Percentiles rank a stretch among this genome's conserved stretches.
Conservation (phyloP, 208 protist species). For the Acanthamoeba culbertsoni region DNA sequence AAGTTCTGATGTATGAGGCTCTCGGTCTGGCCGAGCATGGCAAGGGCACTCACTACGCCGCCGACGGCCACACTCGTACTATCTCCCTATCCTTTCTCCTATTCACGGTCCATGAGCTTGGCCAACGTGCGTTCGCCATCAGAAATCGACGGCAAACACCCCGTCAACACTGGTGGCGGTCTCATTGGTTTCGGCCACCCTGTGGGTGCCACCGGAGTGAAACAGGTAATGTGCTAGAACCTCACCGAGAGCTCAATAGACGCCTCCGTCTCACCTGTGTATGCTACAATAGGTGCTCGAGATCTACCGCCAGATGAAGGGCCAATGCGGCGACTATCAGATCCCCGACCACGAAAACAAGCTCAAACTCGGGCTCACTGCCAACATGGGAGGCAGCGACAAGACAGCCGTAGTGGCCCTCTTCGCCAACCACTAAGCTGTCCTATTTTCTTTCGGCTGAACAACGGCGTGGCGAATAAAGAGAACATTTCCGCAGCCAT, state of each 20-base stretch:
- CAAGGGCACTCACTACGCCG: conserved; percentile 85
- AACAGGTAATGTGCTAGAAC: background rate
- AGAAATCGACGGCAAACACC: conserved; percentile 84
- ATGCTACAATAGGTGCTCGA: conserved; percentile 90
- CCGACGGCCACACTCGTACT: conserved; percentile 76
- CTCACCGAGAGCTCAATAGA: background rate
- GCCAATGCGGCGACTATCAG: conserved; percentile 89
- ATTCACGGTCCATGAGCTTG: background rate
- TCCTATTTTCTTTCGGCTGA: too few species aligned
- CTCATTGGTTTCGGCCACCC: conserved; percentile 90
- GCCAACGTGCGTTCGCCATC: conserved; percentile 66
- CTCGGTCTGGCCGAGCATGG: conserved; percentile 88
- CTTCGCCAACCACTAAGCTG: conserved; percentile 74
- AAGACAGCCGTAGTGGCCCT: conserved; percentile 89
- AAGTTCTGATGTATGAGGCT: conserved; percentile 92
- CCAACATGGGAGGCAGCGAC: conserved; percentile 93
- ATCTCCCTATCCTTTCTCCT: background rate
- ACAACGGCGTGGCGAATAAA: too few species aligned
- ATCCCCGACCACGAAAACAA: background rate
- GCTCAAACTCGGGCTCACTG: conserved; percentile 87
- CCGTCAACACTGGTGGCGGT: conserved; percentile 90
- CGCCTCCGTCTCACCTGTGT: background rate
- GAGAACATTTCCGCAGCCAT: too few species aligned
- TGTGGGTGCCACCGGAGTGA: conserved; percentile 77
- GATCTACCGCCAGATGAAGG: conserved; percentile 93